Evolutionary conservation across 2,329 filamentous ascomycete species (phyloP).

Genomic region (Phialophora macrospora): DNA sequence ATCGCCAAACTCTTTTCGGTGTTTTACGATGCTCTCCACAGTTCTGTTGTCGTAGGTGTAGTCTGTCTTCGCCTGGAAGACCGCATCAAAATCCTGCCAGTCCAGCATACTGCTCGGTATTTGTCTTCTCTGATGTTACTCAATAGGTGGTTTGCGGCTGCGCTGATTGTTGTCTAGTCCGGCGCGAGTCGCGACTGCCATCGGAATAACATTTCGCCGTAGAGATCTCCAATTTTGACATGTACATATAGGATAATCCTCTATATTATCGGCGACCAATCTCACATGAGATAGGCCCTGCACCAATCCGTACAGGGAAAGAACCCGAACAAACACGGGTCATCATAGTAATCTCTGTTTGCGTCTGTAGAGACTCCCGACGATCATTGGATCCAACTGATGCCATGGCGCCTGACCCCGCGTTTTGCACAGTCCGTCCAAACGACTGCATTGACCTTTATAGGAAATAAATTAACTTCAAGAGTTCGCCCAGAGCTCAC

Average conservation of each 20-base stretch:
- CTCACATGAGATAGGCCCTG: not conserved
- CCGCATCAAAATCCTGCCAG: slow-evolving; percentile 68
- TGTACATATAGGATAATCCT: no score
- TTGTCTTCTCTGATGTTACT: not conserved
- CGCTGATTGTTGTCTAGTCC: not conserved
- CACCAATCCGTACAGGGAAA: not conserved
- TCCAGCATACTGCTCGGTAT: slow-evolving; percentile 59
- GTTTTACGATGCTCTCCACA: slow-evolving; percentile 67
- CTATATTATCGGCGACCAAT: not conserved
- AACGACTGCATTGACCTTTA: not conserved
- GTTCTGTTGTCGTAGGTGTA: slow-evolving; percentile 67
- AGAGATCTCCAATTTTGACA: not conserved
- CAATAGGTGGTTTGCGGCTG: not conserved
- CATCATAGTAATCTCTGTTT: not conserved
- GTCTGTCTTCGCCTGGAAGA: slow-evolving; percentile 67
- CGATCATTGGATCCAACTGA: not conserved
- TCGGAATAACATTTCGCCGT: not conserved
- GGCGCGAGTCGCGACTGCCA: not conserved
- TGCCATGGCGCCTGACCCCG: not conserved
- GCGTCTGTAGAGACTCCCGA: not conserved
- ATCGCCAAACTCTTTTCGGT: slow-evolving; percentile 70
- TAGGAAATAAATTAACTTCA: not conserved
- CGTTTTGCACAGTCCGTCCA: not conserved
- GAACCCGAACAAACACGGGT: not conserved
- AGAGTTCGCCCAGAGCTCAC: not conserved